phyloP scores from a whole-genome alignment of 169 alveolate species.

The Eimeria tenella region DNA sequence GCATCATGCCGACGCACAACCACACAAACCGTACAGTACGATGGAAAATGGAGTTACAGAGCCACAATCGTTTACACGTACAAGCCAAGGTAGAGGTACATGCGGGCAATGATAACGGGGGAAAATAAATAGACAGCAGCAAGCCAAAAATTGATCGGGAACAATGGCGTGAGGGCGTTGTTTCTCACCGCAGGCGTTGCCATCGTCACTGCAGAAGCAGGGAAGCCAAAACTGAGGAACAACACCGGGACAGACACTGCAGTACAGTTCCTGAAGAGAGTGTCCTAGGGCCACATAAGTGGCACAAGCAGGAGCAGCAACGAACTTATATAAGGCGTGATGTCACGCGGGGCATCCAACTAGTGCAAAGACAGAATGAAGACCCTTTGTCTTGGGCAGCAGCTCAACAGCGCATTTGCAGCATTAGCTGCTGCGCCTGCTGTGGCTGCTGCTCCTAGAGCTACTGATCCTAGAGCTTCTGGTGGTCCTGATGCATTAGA shows the following conservation, averaged over 20 bases:
- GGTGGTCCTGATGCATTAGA: not conserved
- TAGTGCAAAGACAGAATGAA: too few species aligned
- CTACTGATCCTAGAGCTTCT: not conserved
- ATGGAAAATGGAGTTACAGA: not conserved
- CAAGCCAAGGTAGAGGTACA: not conserved
- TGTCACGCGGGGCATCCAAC: too few species aligned
- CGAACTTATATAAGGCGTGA: too few species aligned
- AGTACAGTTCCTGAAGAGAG: too few species aligned
- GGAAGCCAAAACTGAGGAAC: not conserved
- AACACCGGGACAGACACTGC: not conserved
- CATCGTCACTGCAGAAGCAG: not conserved
- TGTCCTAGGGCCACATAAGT: too few species aligned
- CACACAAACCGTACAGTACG: too few species aligned
- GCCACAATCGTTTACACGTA: not conserved
- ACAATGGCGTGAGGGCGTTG: not conserved
- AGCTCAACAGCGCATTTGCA: too few species aligned
- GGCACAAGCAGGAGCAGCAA: too few species aligned
- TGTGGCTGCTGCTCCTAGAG: too few species aligned
- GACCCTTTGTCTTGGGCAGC: too few species aligned
- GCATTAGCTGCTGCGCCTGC: too few species aligned
- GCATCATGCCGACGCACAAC: not conserved
- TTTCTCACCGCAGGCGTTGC: not conserved
- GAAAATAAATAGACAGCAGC: not conserved
- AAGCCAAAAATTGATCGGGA: not conserved
- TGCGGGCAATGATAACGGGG: not conserved